Evolutionary conservation across 148 eudicot genomes (phyloP), one percentile per base, ranked within the genome.

Genomic region (Polygonum aviculare): DNA sequence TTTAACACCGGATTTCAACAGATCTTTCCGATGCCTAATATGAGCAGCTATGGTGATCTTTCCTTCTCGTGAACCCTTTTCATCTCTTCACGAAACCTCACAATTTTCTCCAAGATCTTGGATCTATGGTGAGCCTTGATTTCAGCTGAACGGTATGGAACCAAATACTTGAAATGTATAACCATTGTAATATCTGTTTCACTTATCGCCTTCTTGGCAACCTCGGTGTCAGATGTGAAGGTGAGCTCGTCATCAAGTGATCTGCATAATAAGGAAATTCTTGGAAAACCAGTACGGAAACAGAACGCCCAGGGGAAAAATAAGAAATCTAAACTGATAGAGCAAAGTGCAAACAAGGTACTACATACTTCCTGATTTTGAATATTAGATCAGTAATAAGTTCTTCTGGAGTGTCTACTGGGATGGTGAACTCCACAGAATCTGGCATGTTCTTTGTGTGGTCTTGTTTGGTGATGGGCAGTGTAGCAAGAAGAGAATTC

Each of bases 161-260:
- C 75, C 54, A 72, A 48, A 5, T 72, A 72, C 75, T 72, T 72
- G 38, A 72, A 72, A 48, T 72, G 50, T 12, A 72, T 54, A 5
- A 48, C 5, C 54, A 72, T 8, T 72, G 50, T 44, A 31, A 72
- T 19, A 1, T 48, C 45, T 11, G 52, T 19, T 72, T 72, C 75
- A 9, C 31, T 48, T 44, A 72, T 72, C n/a, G 26, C 75, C 75
- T 72, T 72, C 75, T 48, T 72, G 33, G 35, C 33, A 19, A 72
- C 50, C 75, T 8, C 11, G 33, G 54, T 72, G 51, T 72, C 75
- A 10, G 52, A 72, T 51, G 50, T 36, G 19, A 41, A 72, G 2
- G 52, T 35, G 16, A 48, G 18, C 50, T 72, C 75, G 21, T 72
- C 75, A 19, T 72, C 75, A 9, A 72, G 75, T 41, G 75, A 19